Evolutionary conservation across 164 flowering plant genomes (phyloP).

Genomic region (Buxus sempervirens): DNA sequence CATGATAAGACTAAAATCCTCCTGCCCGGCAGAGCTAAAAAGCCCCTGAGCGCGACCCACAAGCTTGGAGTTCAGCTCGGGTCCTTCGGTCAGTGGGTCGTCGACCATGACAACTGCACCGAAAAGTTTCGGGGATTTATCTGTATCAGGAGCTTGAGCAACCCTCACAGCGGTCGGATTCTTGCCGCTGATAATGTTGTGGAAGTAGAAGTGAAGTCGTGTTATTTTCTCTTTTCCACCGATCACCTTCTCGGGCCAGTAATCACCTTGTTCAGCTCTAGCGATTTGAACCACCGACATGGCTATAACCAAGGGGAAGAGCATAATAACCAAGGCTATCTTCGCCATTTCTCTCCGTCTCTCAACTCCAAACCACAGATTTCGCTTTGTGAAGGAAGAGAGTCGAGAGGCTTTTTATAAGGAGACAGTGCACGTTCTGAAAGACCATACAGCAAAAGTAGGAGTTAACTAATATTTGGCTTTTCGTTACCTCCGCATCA

Average conservation of each 20-base stretch:
- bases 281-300: too few species aligned
- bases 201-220: constrained; percentile 44
- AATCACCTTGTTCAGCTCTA: background rate
- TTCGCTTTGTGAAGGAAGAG: too few species aligned
- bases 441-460: too few species aligned
- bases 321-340: too few species aligned
- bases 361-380: too few species aligned
- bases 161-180: constrained; percentile 28
- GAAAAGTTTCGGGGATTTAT: constrained; percentile 29
- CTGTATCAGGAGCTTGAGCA: constrained; percentile 25
- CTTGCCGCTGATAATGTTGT: constrained; percentile 39
- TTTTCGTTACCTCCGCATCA: too few species aligned
- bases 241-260: constrained; percentile 16
- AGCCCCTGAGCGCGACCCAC: constrained; percentile 59
- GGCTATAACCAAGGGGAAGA: too few species aligned
- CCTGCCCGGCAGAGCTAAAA: constrained; percentile 27
- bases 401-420: too few species aligned
- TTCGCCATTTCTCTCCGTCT: too few species aligned
- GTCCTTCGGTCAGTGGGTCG: constrained; percentile 38
- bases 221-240: constrained; percentile 24
- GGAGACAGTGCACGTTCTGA: too few species aligned
- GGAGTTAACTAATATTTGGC: too few species aligned
- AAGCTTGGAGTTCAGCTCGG: constrained; percentile 37
- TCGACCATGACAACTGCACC: constrained; percentile 35
- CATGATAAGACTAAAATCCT: constrained; percentile 29